Base-by-base conservation (phyloP, 2,329 filamentous ascomycete genomes). In the Stachybotrys chartarum region DNA sequence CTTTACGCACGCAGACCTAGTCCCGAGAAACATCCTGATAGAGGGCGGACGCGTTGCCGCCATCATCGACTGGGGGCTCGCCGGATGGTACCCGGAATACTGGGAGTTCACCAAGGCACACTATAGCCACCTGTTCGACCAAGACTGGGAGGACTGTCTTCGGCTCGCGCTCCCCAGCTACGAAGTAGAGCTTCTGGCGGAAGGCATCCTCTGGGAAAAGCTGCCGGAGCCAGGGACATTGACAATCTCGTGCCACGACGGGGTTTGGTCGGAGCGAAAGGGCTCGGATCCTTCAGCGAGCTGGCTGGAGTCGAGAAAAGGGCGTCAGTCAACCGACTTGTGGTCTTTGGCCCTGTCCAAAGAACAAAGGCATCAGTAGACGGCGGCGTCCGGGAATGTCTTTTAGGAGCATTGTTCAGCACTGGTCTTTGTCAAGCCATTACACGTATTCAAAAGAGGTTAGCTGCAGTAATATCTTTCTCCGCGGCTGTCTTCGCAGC, bases 61-160 rank as follows among this genome's bases (percentile, higher is more conserved):
- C 5, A 62, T 68, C n/a, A 61, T 70, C 46, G 66, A 70, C 52
- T 70, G 66, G 65, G 67, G 44, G 5, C 66, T 66, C 59, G 56
- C 71, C 3, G 71, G 72, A 54, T 70, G 67, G 64, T 69, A 68
- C 56, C 67, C 66, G 1, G 66, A 69, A 53, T 68, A 68, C 56
- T 70, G 64, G 67, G 66, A 68, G 55, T 66, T 62, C 16, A 65
- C 63, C 12, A 68, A 63, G 60, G 62, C 61, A 49, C 60, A 67
- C 56, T 68, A 63, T 39, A 58, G 60, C 55, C 59, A 30, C 39
- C 56, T 59, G 18, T 50, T 44, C 2, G 32, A 11, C 5, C 47
- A 61, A 16, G 59, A 60, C 30, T 65, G 61, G 63, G 56, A 58
- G 14, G 57, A 63, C 17, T 54, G 58, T 18, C 50, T 69, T 50